Conservation (phyloP, 306 rosid species). For the Trifolium fragiferum region DNA sequence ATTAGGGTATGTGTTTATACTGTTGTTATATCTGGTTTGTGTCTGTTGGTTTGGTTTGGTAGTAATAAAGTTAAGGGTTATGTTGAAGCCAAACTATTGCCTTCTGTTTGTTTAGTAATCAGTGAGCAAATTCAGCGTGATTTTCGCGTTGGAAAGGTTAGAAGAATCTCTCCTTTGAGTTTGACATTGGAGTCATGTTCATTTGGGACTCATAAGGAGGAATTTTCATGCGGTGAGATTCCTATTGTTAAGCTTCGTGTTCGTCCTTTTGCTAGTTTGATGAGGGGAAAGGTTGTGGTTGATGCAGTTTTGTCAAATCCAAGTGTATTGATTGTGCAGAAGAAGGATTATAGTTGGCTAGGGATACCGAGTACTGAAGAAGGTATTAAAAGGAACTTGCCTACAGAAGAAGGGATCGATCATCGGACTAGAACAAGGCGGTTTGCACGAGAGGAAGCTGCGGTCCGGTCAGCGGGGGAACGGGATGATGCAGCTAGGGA, state of each 20-base stretch:
- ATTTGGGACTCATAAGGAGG: constrained; percentile 75
- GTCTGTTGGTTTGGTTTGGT: constrained; percentile 83
- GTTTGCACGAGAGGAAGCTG: constrained; percentile 73
- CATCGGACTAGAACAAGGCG: constrained; percentile 70
- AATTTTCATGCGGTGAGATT: constrained; percentile 86
- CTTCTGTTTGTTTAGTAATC: constrained; percentile 77
- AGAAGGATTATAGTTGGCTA: constrained; percentile 88
- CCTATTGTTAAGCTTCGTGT: constrained; percentile 73
- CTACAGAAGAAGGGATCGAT: constrained; percentile 84
- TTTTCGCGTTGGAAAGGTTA: constrained; percentile 77
- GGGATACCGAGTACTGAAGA: constrained; percentile 73
- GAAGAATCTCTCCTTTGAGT: constrained; percentile 82
- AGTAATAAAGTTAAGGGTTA: constrained; percentile 68
- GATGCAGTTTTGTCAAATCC: constrained; percentile 86
- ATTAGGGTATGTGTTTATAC: constrained; percentile 72
- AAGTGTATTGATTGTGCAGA: constrained; percentile 69
- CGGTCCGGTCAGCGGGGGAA: constrained; percentile 51
- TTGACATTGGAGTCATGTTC: constrained; percentile 84
- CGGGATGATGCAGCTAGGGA: constrained; percentile 74
- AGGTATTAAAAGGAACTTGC: constrained; percentile 49
- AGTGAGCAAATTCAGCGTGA: constrained; percentile 80
- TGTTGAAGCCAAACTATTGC: constrained; percentile 71
- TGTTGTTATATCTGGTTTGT: constrained; percentile 73
- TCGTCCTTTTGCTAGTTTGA: constrained; percentile 78
- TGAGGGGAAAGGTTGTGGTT: constrained; percentile 85